Conservation (phyloP, 164 flowering plant genomes). For the Dillenia suffruticosa region DNA sequence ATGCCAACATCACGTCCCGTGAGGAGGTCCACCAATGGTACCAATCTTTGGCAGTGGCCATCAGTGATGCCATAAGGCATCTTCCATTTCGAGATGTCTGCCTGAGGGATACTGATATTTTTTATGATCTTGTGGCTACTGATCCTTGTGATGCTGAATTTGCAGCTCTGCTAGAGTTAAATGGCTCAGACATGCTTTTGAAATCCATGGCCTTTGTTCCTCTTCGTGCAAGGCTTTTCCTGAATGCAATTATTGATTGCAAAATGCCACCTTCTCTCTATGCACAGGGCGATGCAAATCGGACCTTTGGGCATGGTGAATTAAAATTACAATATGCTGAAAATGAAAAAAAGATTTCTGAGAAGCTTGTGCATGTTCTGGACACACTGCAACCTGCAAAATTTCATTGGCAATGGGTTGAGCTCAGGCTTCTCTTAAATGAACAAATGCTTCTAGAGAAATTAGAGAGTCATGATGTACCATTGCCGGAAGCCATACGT, state of each 20-base stretch:
- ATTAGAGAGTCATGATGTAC: conserved; percentile 44
- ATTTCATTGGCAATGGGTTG: conserved; percentile 99
- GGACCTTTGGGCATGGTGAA: conserved; percentile 48
- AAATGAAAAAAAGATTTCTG: conserved; percentile 59
- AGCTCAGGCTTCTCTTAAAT: conserved; percentile 86
- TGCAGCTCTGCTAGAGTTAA: conserved; percentile 66
- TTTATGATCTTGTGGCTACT: conserved; percentile 68
- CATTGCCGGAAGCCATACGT: conserved; percentile 71
- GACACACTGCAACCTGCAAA: conserved; percentile 91
- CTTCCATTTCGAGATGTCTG: conserved; percentile 86
- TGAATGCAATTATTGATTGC: conserved; percentile 78
- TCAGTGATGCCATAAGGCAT: conserved; percentile 74
- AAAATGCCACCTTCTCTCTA: conserved; percentile 45
- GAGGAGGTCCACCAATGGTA: conserved; percentile 65
- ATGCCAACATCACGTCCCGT: conserved; percentile 31
- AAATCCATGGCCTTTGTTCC: conserved; percentile 73
- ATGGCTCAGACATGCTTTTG: conserved; percentile 47
- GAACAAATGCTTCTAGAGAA: conserved; percentile 86
- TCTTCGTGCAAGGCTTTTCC: conserved; percentile 88
- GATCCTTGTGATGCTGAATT: conserved; percentile 86
- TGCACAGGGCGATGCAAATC: conserved; percentile 43
- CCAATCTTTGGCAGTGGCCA: conserved; percentile 52
- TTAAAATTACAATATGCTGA: conserved; percentile 36
- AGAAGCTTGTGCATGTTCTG: conserved; percentile 78
- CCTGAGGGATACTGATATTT: conserved; percentile 59